phyloP scores from a whole-genome alignment of 495 filamentous ascomycete genomes.

The Letharia lupina region DNA sequence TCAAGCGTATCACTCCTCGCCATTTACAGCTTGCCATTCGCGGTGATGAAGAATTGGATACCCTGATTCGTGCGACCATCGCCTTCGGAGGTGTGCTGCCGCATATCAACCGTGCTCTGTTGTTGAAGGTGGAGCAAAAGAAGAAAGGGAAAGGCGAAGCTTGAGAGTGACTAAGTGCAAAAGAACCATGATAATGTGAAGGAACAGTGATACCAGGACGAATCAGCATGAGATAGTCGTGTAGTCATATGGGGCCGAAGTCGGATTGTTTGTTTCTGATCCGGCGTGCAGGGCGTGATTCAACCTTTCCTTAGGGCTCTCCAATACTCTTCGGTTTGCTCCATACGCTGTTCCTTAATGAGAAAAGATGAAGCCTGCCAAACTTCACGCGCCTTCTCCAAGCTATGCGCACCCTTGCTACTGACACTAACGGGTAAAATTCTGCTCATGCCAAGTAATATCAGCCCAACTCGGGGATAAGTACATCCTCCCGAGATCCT shows the following conservation, averaged over 20 bases:
- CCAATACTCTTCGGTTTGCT: neutral
- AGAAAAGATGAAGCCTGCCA: neutral
- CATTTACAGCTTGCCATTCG: conserved; percentile 97
- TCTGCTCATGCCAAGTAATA: neutral
- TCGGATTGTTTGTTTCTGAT: neutral
- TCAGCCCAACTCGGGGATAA: neutral
- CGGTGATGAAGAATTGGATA: conserved; percentile 96
- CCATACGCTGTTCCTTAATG: neutral
- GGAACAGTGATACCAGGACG: neutral
- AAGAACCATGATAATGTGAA: neutral
- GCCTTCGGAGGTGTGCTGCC: conserved; percentile 97
- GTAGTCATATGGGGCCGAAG: neutral
- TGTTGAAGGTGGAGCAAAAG: conserved; percentile 99
- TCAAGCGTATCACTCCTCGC: conserved; percentile 98
- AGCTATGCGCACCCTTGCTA: neutral
- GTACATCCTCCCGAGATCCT: neutral
- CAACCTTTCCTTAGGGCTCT: neutral
- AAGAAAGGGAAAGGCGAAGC: conserved; percentile 59
- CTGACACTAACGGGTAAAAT: neutral
- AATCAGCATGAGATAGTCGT: neutral
- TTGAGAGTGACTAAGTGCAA: neutral
- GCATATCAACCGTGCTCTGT: conserved; percentile 94
- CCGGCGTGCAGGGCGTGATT: conserved; percentile 1
- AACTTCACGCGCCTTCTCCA: neutral
- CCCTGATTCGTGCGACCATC: conserved; percentile 93